phyloP scores from a whole-genome alignment of 106 monocot genomes.

The Dendrobium chrysotoxum region DNA sequence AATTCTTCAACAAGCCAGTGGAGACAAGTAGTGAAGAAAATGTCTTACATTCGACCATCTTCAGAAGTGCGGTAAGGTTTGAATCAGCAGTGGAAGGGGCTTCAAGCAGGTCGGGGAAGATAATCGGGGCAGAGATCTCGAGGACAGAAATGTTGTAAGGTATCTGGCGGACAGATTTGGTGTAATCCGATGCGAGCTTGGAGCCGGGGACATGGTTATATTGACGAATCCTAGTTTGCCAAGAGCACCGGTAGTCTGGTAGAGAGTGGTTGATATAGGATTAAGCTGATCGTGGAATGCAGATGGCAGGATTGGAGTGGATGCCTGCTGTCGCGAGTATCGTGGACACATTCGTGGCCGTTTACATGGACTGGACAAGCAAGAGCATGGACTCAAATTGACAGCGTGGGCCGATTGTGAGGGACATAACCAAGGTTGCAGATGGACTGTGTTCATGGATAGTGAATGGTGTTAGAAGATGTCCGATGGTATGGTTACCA shows the following conservation, averaged over 20 bases:
- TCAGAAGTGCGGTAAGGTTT: conserved; percentile 71
- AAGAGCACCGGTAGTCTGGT: conserved; percentile 71
- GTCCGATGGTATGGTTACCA: no score
- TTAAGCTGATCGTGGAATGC: no score
- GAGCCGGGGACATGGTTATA: conserved; percentile 65
- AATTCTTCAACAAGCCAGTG: conserved; percentile 78
- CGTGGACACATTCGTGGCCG: no score
- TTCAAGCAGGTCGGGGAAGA: conserved; percentile 73
- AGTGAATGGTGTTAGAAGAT: no score
- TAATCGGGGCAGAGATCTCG: conserved; percentile 70
- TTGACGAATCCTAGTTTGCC: conserved; percentile 78
- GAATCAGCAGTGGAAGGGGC: conserved; percentile 31
- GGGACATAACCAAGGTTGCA: no score
- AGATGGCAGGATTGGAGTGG: no score
- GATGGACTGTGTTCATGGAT: no score
- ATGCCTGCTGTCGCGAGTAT: no score
- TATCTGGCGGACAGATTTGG: conserved; percentile 54
- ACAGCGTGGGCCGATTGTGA: no score
- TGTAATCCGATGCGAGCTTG: conserved; percentile 49
- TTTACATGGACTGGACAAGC: no score
- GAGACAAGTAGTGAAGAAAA: conserved; percentile 56
- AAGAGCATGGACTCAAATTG: no score
- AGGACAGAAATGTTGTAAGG: conserved; percentile 84
- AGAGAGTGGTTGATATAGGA: conserved; percentile 79
- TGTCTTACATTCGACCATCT: conserved; percentile 87